Percentiles rank a stretch among this genome's conserved stretches.
Evolutionary conservation across 495 filamentous ascomycete genomes (phyloP).

Genomic region (Rostrohypoxylon terebratum): DNA sequence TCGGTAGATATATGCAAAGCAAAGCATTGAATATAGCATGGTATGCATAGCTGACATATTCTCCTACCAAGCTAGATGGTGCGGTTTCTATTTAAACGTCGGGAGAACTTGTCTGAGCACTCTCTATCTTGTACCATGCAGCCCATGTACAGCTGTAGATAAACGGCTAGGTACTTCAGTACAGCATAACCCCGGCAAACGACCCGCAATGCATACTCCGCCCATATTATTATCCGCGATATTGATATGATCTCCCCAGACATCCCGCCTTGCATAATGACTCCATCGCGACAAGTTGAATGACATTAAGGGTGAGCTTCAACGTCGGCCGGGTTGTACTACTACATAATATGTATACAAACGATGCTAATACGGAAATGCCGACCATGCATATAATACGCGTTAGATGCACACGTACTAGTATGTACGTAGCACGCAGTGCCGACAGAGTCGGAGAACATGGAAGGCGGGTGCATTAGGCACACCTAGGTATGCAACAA

Average conservation of each 20-base stretch:
- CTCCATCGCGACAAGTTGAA: constrained; percentile 25
- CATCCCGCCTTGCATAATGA: constrained; percentile 14
- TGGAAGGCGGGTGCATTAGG: background rate
- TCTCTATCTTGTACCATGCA: constrained; percentile 43
- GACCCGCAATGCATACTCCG: constrained; percentile 24
- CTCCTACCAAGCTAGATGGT: background rate
- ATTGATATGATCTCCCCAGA: constrained; percentile 41
- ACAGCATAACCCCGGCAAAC: constrained; percentile 17
- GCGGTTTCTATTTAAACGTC: constrained; percentile 18
- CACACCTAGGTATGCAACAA: background rate
- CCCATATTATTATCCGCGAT: constrained; percentile 39
- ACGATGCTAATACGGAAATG: constrained; percentile 2
- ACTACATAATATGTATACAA: background rate
- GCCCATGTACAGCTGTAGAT: constrained; percentile 30
- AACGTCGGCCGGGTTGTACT: background rate
- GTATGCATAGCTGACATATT: background rate
- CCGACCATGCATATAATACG: constrained; percentile 7
- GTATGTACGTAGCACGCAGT: background rate
- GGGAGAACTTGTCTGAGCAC: constrained; percentile 27
- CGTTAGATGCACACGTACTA: constrained; percentile 1
- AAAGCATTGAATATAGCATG: background rate
- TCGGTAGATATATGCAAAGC: background rate
- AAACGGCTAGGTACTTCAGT: too few species aligned
- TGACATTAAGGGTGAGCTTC: constrained; percentile 19
- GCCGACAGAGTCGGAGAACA: background rate